phyloP scores from a whole-genome alignment of 2,329 filamentous ascomycete genomes.

The Sclerotinia subarctica region DNA sequence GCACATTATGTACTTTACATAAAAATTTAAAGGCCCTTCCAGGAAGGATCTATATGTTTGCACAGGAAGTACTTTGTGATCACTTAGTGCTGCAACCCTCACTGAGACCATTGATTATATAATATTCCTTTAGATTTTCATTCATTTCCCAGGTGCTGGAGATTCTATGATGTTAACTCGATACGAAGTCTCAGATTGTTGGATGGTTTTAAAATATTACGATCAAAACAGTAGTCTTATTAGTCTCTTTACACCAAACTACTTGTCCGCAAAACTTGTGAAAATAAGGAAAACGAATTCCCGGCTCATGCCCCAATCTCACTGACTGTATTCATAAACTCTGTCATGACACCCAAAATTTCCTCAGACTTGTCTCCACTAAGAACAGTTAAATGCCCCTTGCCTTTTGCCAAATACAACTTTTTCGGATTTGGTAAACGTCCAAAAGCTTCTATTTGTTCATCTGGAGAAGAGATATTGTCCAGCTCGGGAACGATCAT shows the following conservation, averaged over 20 bases:
- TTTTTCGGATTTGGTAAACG: conserved; percentile 30
- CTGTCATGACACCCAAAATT: conserved; percentile 23
- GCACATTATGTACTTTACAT: no score
- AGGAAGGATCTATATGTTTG: no score
- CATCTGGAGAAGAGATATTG: not conserved
- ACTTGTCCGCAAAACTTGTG: not conserved
- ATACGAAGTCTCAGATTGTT: no score
- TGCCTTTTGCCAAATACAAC: conserved; percentile 29
- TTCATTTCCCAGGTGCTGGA: no score
- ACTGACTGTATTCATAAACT: not conserved
- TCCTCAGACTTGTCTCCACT: conserved; percentile 29
- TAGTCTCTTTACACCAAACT: not conserved
- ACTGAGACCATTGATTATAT: no score
- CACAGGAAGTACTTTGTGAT: no score
- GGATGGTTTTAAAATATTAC: no score
- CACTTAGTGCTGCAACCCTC: no score
- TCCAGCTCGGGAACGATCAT: not conserved
- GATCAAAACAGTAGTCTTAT: not conserved
- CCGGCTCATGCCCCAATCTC: not conserved
- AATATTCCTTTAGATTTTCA: no score
- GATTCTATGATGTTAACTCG: no score
- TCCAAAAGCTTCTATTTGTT: not conserved
- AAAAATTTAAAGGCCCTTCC: no score
- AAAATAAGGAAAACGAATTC: not conserved
- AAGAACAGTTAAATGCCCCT: conserved; percentile 35